Base-by-base conservation (phyloP, 768 basidiomycete genomes). In the Phlebiopsis gigantea region DNA sequence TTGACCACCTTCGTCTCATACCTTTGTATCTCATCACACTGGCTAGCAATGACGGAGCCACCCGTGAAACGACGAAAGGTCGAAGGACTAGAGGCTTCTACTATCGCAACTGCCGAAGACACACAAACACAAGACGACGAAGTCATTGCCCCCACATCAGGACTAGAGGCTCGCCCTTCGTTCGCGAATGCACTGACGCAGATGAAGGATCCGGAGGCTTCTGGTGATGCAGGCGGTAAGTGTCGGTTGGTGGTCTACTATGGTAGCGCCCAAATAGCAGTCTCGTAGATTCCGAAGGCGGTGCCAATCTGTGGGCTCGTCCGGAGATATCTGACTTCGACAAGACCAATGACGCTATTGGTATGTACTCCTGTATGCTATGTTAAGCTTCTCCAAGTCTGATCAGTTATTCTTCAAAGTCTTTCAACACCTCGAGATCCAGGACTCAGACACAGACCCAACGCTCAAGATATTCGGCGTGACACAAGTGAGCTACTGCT, bases 401-500 rank as follows among this genome's bases (percentile, higher is more conserved):
- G 7, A 30, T 12, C 34, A 39, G 31, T 34, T 29, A 14, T 17
- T 46, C 15, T 22, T 21, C 8, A 9, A 57, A 95, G 93, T 89
- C n/a, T 98, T 98, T 65, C 97, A 99, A 69, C 96, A 98, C 71
- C 94, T 96, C 57, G 97, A 98, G 61, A 79, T 98, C 8, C 93
- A 96, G 61, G 80, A 86, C 55, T 78, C 85, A 14, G 68, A 67
- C 2, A 71, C 72, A 1, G 71, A 62, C 9, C 71, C 83, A 5
- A 70, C 72, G 55, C 63, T 84, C 17, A 79, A 93, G 49, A 84
- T 98, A 76, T 98, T 86, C 69, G 97, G 97, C 30, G 89, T 98
- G 5, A 98, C 93, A 1, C 78, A 94, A 76, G 93, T 90, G 51
- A 43, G 70, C 2, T 12, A 4, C 19, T 10, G 4, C 17, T 21